Evolutionary conservation across 768 basidiomycete species (phyloP), one percentile per base, ranked within the genome.

Genomic region (Mycena rebaudengoi): DNA sequence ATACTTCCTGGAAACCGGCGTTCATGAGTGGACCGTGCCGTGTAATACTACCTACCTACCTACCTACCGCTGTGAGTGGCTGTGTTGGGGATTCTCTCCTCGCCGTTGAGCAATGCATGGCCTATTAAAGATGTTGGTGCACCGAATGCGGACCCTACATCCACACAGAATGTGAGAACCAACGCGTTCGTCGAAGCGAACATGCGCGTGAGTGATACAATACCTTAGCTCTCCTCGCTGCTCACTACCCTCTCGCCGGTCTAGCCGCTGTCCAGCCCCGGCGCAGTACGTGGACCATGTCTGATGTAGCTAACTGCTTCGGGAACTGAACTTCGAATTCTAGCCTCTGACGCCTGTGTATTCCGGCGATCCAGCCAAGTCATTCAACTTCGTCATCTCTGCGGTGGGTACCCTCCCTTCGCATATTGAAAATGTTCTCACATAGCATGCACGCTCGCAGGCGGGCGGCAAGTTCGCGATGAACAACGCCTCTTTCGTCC

Each of bases 401-500:
- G 35, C 35, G 35, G 35, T 37, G 35, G 35, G 35, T 37, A 37
- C 18, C 35, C 35, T 37, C 35, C 18, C 35, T 37, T 18, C 35
- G 35, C 35, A 37, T 18, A 18, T 37, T 10, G 35, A 37, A 10
- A 10, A 37, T 37, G 10, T 10, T 18, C 18, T 37, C 35, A 37
- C 35, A 37, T 39, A 13, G 35, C 7, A 26, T 40, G 39, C 25
- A 5, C 16, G 12, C 13, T 52, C 14, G 35, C 21, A 54, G 52
- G 11, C 52, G 14, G 40, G 39, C 39, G 39, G 39, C 25, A 54
- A 41, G 28, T 54, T 54, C 52, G 16, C 23, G 25, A 41, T 54
- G 16, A 54, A 54, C 28, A 28, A 28, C 26, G 37, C 43, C 18
- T 54, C 52, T 28, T 54, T 54, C 39, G 52, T 54, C 26, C 52